Evolutionary conservation across 2,329 filamentous ascomycete genomes (phyloP), one percentile per base, ranked within the genome.

Genomic region (Aplosporella prunicola): DNA sequence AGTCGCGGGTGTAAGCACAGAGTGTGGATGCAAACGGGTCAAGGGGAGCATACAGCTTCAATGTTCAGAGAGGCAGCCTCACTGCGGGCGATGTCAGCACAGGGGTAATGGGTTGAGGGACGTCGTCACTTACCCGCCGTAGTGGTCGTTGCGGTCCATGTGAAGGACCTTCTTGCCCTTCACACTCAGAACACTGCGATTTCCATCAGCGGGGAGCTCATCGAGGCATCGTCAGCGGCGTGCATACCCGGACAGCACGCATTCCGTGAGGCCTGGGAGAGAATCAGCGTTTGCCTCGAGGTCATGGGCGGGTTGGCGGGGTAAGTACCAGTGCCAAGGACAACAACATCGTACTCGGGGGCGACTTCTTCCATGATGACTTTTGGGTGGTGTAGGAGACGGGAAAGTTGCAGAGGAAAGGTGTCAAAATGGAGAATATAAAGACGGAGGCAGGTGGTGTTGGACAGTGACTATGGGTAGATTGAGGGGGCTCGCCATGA

Each of bases 91-190:
- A 18, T 39, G 47, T 62, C 16, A 59, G 53, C 32, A 23, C 14
- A 13, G 20, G 6, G 17, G 26, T 9, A 24, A n/a, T 24, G 22
- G 27, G 38, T 18, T 33, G 33, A 24, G 24, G 42, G 43, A 43
- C 38, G 24, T 38, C 42, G n/a, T n/a, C n/a, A 32, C 82, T 56
- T 69, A 93, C 88, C 86, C 91, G 75, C 91, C 91, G 59, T 95
- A 96, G 71, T 96, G 88, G 63, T 93, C 86, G 62, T 96, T 96
- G 60, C 88, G 82, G 69, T 96, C 91, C 62, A 98, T 94, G 71
- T 98, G 91, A 48, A 98, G 76, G 58, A 98, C 91, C 72, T 96
- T 96, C 74, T 93, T 89, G 64, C 89, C 89, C 74, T 96, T 95
- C 56, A 96, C 89, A 70, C 87, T 94, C 60, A 96, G 71, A 45